These are phyloP conservation scores for Sarcodon aspratus DNA, from an alignment of 768 basidiomycete genomes.

Conservation along the genomic window DNA sequence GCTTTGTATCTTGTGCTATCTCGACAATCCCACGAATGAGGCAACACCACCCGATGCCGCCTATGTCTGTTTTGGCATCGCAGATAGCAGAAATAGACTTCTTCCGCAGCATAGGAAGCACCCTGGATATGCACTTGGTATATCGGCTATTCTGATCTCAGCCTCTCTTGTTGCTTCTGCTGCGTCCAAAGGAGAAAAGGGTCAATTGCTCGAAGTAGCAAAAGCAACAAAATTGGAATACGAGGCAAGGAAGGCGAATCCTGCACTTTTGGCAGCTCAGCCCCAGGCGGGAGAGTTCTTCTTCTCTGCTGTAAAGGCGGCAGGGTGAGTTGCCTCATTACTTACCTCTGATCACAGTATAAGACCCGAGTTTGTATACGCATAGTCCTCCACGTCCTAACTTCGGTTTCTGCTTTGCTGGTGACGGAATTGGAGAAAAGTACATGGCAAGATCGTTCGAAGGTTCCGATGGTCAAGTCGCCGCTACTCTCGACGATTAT, in stretches of 20 bases:
- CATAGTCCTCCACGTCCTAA: constrained; percentile 5
- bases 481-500: constrained; percentile 9
- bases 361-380: background rate
- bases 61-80: constrained; percentile 10
- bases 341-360: background rate
- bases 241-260: constrained; percentile 5
- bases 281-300: constrained; percentile 9
- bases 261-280: constrained; percentile 8
- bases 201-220: constrained; percentile 5
- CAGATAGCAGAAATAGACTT: constrained; percentile 11
- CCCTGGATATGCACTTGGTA: constrained; percentile 13
- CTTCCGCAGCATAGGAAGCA: constrained; percentile 10
- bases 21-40: constrained; percentile 11
- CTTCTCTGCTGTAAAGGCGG: background rate
- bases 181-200: constrained; percentile 2
- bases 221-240: constrained; percentile 6
- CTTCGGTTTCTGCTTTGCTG: constrained; percentile 10
- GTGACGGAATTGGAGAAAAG: constrained; percentile 11
- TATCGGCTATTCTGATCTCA: constrained; percentile 7
- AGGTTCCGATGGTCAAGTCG: constrained; percentile 1
- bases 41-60: constrained; percentile 1
- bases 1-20: constrained; percentile 6
- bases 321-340: background rate
- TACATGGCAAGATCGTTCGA: constrained; percentile 6
- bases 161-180: constrained; percentile 10